Conservation (phyloP, 1,284 basidiomycete genomes). For the Hymenochaete sp. region DNA sequence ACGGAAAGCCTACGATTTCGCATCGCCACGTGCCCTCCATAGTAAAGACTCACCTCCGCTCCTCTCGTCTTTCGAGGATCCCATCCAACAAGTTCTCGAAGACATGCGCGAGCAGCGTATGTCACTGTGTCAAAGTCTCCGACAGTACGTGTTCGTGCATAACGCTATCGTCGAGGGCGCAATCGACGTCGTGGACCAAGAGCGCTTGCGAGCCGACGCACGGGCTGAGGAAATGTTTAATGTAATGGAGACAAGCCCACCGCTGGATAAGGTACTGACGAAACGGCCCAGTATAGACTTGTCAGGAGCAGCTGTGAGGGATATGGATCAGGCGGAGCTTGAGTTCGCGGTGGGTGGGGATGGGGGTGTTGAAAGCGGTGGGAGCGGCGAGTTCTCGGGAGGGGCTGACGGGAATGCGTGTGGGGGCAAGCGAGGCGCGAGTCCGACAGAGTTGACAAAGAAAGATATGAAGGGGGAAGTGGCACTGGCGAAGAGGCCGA, state of each 20-base stretch:
- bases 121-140: constrained; percentile 82
- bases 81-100: constrained; percentile 69
- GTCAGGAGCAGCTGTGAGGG: too few species aligned
- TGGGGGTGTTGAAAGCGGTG: too few species aligned
- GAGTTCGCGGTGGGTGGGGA: too few species aligned
- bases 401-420: constrained; percentile 10
- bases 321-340: too few species aligned
- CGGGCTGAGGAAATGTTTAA: too few species aligned
- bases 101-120: constrained; percentile 89
- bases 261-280: too few species aligned
- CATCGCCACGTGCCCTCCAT: constrained; percentile 51
- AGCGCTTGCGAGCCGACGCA: constrained; percentile 34
- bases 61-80: constrained; percentile 58
- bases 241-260: too few species aligned
- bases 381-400: too few species aligned
- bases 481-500: constrained; percentile 56
- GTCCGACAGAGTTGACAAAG: constrained; percentile 60
- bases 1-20: constrained; percentile 35
- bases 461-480: constrained; percentile 50
- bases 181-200: constrained; percentile 70
- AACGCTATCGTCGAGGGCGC: constrained; percentile 77
- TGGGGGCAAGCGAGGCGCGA: constrained; percentile 52
- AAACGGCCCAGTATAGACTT: too few species aligned
- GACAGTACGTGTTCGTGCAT: constrained; percentile 88
- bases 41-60: constrained; percentile 43